Percentiles rank a stretch among this genome's conserved stretches.
phyloP scores from a whole-genome alignment of 306 rosid genomes.

The Rubus parviflorus region DNA sequence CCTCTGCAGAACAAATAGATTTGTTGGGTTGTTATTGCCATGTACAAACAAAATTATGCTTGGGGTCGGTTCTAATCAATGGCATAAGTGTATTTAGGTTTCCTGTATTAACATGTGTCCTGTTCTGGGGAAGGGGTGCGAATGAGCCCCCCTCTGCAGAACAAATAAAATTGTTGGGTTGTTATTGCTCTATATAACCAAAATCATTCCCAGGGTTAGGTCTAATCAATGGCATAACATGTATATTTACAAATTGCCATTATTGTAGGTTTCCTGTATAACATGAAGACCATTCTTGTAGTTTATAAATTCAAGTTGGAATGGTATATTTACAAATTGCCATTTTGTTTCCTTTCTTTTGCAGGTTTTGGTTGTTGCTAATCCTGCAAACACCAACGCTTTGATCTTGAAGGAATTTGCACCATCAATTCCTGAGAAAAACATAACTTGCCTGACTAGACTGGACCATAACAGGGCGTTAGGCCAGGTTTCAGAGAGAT shows the following conservation, averaged over 20 bases:
- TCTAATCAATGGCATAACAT: neutral
- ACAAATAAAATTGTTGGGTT: neutral
- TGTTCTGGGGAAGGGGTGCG: neutral
- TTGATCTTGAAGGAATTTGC: conserved; percentile 97
- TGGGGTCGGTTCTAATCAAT: neutral
- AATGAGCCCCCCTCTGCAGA: neutral
- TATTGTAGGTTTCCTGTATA: neutral
- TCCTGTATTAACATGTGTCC: neutral
- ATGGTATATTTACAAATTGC: neutral
- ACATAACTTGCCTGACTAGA: conserved; percentile 87
- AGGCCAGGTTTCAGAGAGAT: conserved; percentile 93
- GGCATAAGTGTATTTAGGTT: neutral
- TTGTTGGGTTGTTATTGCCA: neutral
- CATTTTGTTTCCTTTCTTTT: conserved; percentile 26
- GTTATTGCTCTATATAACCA: neutral
- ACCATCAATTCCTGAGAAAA: conserved; percentile 90
- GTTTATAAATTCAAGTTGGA: neutral
- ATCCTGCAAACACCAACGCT: conserved; percentile 98
- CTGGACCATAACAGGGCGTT: conserved; percentile 96
- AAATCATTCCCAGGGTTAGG: neutral
- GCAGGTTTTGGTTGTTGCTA: conserved; percentile 98
- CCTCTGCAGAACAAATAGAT: neutral
- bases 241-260: neutral
- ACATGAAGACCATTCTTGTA: neutral
- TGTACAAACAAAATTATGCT: neutral